phyloP scores from a whole-genome alignment of 2,329 filamentous ascomycete genomes.

The Botrytis byssoidea region DNA sequence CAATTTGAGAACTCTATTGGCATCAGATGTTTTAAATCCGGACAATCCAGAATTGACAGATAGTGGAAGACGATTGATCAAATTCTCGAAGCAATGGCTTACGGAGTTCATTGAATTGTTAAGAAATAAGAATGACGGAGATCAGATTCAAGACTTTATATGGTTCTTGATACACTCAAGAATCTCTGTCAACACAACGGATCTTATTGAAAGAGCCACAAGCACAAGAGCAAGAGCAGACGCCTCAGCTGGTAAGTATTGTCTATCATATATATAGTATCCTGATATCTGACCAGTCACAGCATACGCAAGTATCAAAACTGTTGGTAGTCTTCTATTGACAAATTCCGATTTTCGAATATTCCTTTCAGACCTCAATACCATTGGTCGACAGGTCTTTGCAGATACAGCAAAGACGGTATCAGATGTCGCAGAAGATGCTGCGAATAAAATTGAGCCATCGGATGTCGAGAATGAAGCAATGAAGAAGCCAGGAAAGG shows the following conservation, averaged over 20 bases:
- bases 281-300: conserved; percentile 31
- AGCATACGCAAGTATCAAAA: conserved; percentile 81
- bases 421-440: conserved; percentile 71
- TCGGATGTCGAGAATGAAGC: conserved; percentile 58
- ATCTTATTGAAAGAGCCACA: conserved; percentile 59
- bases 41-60: conserved; percentile 72
- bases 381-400: conserved; percentile 80
- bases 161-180: conserved; percentile 80
- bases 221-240: conserved; percentile 67
- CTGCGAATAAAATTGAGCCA: conserved; percentile 71
- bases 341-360: conserved; percentile 89
- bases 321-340: conserved; percentile 78
- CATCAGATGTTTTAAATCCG: conserved; percentile 75
- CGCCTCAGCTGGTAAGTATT: conserved; percentile 61
- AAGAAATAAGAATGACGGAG: conserved; percentile 74
- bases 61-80: conserved; percentile 71
- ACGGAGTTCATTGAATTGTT: conserved; percentile 79
- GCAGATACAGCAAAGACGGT: conserved; percentile 80
- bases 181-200: conserved; percentile 63
- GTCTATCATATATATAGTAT: background rate
- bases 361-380: conserved; percentile 77
- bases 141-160: conserved; percentile 88
- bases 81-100: conserved; percentile 71
- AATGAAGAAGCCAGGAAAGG: conserved; percentile 45
- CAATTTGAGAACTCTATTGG: conserved; percentile 75